A percentile compares a stretch with the other conserved stretches of the same genome.
These are phyloP conservation scores for Pulicaria dysenterica DNA, from an alignment of 129 eudicot species.

Conservation along the genomic window DNA sequence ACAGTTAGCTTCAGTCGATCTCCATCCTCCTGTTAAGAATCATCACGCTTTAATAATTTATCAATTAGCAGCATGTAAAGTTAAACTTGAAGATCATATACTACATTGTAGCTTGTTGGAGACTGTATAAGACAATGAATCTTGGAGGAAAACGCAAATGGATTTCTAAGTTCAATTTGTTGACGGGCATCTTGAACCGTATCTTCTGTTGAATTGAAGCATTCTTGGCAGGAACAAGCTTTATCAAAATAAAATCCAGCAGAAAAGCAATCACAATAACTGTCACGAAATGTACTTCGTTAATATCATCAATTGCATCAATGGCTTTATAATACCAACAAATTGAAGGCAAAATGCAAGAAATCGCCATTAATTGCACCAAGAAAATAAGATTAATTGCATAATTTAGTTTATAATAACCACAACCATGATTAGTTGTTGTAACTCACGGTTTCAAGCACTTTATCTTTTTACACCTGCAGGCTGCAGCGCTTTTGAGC, in stretches of 20 bases:
- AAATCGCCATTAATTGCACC: neutral
- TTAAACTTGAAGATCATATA: conserved; percentile 26
- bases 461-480: conserved; percentile 62
- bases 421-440: neutral
- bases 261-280: conserved; percentile 91
- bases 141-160: conserved; percentile 76
- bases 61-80: conserved; percentile 6
- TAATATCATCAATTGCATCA: neutral
- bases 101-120: conserved; percentile 39
- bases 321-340: neutral
- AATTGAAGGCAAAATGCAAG: neutral
- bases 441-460: too few species aligned
- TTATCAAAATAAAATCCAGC: conserved; percentile 65
- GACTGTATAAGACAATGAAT: conserved; percentile 32
- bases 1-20: conserved; percentile 39
- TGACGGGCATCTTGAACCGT: conserved; percentile 54
- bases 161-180: conserved; percentile 64
- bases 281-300: conserved; percentile 31
- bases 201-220: conserved; percentile 76
- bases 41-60: neutral
- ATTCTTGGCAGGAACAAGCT: conserved; percentile 73
- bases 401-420: too few species aligned
- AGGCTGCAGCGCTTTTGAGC: conserved; percentile 68
- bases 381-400: neutral
- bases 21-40: conserved; percentile 50